Conservation (phyloP, 306 rosid species). For the Vigna hirtella region DNA sequence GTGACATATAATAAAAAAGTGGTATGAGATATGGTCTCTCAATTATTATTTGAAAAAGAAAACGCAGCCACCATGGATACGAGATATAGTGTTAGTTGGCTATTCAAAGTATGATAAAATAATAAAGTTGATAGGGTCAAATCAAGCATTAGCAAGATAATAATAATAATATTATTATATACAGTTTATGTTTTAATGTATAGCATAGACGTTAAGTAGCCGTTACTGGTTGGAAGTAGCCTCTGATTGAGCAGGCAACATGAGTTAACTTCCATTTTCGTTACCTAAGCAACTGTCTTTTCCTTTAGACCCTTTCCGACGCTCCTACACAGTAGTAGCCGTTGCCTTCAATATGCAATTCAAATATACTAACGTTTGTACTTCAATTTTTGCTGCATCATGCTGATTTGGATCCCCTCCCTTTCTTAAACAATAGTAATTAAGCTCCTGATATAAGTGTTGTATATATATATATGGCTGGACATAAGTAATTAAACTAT, state of each 20-base stretch:
- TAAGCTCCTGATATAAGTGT: too few relatives aligned
- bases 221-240: constrained; percentile 19
- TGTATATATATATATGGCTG: too few relatives aligned
- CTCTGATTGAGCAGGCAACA: background rate
- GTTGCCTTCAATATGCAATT: background rate
- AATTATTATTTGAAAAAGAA: background rate
- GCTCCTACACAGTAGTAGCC: background rate
- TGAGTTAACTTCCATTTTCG: background rate
- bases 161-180: too few relatives aligned
- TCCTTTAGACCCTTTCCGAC: constrained; percentile 11
- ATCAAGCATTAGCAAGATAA: background rate
- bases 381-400: too few relatives aligned
- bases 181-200: background rate
- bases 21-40: too few relatives aligned
- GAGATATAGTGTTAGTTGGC: background rate
- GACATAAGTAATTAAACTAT: too few relatives aligned
- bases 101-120: background rate
- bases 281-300: constrained; percentile 13
- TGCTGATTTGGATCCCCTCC: too few relatives aligned
- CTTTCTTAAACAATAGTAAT: too few relatives aligned
- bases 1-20: too few relatives aligned
- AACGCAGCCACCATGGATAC: background rate
- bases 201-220: constrained; percentile 15
- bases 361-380: background rate
- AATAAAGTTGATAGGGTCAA: constrained; percentile 4